A percentile compares a stretch with the other conserved stretches of the same genome.
These are phyloP conservation scores for Forsythia suspensa DNA, from an alignment of 257 asterid species.

Conservation along the genomic window DNA sequence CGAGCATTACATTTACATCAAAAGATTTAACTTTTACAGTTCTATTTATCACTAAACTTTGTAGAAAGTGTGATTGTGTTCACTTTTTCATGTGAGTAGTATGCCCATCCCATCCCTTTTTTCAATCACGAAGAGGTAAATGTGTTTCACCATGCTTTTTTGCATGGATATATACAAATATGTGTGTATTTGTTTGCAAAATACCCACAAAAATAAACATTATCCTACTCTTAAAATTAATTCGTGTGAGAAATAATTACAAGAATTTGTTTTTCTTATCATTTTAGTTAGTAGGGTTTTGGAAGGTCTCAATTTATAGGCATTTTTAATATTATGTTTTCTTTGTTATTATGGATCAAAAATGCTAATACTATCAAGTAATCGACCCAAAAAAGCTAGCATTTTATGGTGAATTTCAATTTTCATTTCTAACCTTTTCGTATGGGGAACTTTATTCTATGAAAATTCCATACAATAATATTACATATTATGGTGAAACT, in stretches of 20 bases:
- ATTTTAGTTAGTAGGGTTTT: background rate
- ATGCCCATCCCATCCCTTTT: background rate
- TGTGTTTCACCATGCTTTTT: background rate
- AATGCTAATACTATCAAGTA: no score
- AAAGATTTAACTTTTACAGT: background rate
- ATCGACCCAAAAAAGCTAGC: no score
- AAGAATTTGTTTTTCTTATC: background rate
- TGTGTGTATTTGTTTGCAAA: no score
- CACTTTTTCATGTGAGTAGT: background rate
- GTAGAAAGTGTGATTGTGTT: background rate
- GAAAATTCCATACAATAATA: no score
- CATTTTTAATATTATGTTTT: no score
- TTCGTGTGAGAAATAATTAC: background rate
- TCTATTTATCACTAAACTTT: background rate
- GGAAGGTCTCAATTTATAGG: no score
- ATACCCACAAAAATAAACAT: background rate
- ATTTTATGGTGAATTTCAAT: no score
- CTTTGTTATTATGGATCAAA: no score
- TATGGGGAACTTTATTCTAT: no score
- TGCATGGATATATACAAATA: background rate
- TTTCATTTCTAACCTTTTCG: no score
- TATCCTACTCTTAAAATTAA: background rate
- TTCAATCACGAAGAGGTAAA: background rate
- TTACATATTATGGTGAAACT: no score
- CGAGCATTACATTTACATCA: background rate